Evolutionary conservation across 441 rosid species (phyloP), one percentile per base, ranked within the genome.

Genomic region (Croton setiger): DNA sequence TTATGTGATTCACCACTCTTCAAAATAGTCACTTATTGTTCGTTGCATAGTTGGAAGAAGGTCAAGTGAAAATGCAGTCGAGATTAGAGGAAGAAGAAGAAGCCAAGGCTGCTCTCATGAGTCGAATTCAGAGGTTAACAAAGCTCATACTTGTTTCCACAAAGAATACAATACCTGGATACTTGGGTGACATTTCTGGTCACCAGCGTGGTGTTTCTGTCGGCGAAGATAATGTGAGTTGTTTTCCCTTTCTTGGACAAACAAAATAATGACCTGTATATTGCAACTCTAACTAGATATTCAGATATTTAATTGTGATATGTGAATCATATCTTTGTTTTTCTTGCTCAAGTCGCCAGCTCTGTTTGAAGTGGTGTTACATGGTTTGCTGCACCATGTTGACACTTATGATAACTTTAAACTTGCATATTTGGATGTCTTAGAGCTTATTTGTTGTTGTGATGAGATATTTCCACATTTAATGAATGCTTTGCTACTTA

Each of bases 61-160:
- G 97, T 76, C 99, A 96, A 83, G 97, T 93, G 81, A 96, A 93
- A 85, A 91, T 96, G 99, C 99, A 90, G 70, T 88, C 99, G 44
- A 86, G 99, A 80, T 79, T 96, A 80, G 99, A 96, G 83, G 99
- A 96, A 76, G 99, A 96, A 82, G 99, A 96, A 81, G 99, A 96
- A 84, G 99, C 98, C 75, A 96, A 96, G 84, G 97, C 95, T 78
- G 99, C 99, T 81, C 87, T 96, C 44, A 88, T 96, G 98, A 96
- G 98, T 80, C 87, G 99, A 82, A 96, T 96, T 74, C 99, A 96
- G 76, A 88, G 93, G 81, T 83, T 96, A 70, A 96, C 98, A 52
- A 96, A 96, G 83, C 98, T 96, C 45, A 96, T 96, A 75, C 99
- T 96, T 68, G 96, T 96, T 76, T 96, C 99, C 63, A 83, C 99